phyloP scores from a whole-genome alignment of 129 eudicot species.

The Helichrysum umbraculigerum region DNA sequence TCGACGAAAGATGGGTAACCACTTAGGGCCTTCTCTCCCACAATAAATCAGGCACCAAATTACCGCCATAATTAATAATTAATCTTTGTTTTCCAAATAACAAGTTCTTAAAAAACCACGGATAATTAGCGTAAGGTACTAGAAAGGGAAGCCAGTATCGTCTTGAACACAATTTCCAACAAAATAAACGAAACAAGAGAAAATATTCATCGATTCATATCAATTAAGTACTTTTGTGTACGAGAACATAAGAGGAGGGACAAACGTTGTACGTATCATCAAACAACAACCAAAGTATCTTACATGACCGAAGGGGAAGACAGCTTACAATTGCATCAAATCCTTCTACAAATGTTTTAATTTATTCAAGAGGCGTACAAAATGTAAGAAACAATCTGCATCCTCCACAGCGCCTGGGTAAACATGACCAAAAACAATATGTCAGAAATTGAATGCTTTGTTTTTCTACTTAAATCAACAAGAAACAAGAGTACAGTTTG shows the following conservation, averaged over 20 bases:
- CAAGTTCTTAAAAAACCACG: not conserved
- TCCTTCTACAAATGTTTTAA: not conserved
- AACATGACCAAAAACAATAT: not conserved
- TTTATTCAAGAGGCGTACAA: not conserved
- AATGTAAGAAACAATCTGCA: not conserved
- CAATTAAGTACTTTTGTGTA: not conserved
- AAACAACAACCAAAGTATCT: constrained; percentile 4
- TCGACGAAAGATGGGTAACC: too few species aligned
- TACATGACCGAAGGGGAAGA: not conserved
- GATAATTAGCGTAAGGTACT: not conserved
- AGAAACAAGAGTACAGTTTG: not conserved
- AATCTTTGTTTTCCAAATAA: not conserved
- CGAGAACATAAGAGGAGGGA: not conserved
- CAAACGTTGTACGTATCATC: not conserved
- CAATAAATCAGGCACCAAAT: not conserved
- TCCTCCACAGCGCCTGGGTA: not conserved
- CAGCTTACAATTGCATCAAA: not conserved
- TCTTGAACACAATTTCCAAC: not conserved
- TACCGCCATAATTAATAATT: not conserved
- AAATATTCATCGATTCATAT: not conserved
- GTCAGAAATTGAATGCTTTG: not conserved
- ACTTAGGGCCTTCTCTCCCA: not conserved
- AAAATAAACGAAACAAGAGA: not conserved
- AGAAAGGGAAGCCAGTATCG: not conserved
- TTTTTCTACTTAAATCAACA: not conserved